Percentiles rank a stretch among this genome's conserved stretches.
phyloP scores from a whole-genome alignment of 2,329 filamentous ascomycete genomes.

The Fusarium irregulare region DNA sequence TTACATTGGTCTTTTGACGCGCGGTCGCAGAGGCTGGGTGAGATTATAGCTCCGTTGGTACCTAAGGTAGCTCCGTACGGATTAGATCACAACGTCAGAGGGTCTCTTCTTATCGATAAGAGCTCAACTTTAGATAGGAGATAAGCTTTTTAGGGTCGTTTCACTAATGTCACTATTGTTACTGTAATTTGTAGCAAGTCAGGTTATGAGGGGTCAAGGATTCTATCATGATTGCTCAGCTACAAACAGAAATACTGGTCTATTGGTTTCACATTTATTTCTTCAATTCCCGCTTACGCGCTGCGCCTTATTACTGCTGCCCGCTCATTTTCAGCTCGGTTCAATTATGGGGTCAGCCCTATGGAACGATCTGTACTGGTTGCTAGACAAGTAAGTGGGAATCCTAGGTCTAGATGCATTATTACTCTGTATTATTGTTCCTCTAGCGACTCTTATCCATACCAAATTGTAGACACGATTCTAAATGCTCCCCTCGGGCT shows the following conservation, averaged over 20 bases:
- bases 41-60: conserved; percentile 18
- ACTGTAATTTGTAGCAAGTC: background rate
- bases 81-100: background rate
- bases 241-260: too few relatives aligned
- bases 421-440: background rate
- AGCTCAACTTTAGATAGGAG: background rate
- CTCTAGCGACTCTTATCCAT: too few relatives aligned
- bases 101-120: conserved; percentile 25
- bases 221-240: background rate
- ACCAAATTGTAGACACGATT: too few relatives aligned
- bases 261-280: background rate
- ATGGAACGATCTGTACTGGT: background rate
- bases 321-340: background rate
- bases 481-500: too few relatives aligned
- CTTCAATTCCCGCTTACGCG: background rate
- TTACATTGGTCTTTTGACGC: conserved; percentile 19
- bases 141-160: background rate
- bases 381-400: background rate
- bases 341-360: conserved; percentile 3
- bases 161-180: background rate
- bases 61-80: background rate
- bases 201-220: background rate
- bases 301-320: background rate
- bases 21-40: conserved; percentile 34
- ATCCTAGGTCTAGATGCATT: background rate